Evolutionary conservation across 2,329 filamentous ascomycete species (phyloP).

Genomic region (Drechslerella dactyloides): DNA sequence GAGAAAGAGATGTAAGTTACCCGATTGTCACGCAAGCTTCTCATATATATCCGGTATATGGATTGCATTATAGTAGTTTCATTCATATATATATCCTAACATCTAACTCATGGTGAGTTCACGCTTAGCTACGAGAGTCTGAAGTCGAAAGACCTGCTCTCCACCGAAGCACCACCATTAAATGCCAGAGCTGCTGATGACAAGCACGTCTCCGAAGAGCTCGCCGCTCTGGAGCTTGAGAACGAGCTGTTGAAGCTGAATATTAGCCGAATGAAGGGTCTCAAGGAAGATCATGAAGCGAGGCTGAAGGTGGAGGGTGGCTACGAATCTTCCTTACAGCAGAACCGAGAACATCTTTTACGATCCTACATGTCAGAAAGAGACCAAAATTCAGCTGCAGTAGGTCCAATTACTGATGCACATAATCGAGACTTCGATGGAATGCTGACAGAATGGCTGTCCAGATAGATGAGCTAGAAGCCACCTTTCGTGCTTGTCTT

Average conservation of each 20-base stretch:
- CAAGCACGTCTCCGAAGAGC: slow-evolving; percentile 20
- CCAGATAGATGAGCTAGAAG: slow-evolving; percentile 42
- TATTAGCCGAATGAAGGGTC: slow-evolving; percentile 12
- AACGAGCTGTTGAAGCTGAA: slow-evolving; percentile 38
- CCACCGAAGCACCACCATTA: slow-evolving; percentile 15
- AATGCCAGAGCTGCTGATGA: slow-evolving; percentile 20
- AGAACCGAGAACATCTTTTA: slow-evolving; percentile 40
- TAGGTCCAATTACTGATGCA: neutral
- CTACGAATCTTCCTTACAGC: slow-evolving; percentile 12
- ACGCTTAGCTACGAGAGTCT: slow-evolving; percentile 33
- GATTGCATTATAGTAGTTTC: neutral
- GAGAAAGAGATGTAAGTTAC: slow-evolving; percentile 61
- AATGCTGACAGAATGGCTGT: neutral
- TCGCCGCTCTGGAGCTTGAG: slow-evolving; percentile 32
- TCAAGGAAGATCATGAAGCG: slow-evolving; percentile 34
- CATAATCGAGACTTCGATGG: neutral
- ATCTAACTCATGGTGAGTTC: too few species aligned
- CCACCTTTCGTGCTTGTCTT: slow-evolving; percentile 34
- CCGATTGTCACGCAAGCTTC: neutral
- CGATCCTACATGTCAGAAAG: slow-evolving; percentile 38
- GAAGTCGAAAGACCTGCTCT: slow-evolving; percentile 26
- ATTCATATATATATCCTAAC: neutral
- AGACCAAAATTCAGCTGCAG: slow-evolving; percentile 41
- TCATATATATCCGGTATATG: neutral
- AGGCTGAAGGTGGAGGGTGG: slow-evolving; percentile 24